phyloP scores from a whole-genome alignment of 768 basidiomycete species.

The Suillus plorans region DNA sequence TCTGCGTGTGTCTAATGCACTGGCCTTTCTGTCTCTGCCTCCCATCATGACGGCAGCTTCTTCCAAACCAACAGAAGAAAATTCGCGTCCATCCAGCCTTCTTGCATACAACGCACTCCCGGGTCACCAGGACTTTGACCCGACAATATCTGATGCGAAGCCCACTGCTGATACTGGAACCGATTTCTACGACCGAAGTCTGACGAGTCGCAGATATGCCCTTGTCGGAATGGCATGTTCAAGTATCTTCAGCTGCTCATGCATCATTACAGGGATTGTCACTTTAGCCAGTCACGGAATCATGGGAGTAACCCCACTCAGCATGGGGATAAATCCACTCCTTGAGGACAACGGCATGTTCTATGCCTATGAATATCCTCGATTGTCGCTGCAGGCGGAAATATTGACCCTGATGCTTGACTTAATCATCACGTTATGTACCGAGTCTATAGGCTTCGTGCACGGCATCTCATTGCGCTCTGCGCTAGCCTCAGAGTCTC shows the following conservation, averaged over 20 bases:
- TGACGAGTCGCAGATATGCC: not conserved
- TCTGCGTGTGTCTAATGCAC: not conserved
- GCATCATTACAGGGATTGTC: not conserved
- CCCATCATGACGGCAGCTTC: not conserved
- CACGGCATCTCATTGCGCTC: conserved; percentile 28
- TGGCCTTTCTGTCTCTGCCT: not conserved
- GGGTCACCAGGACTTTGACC: not conserved
- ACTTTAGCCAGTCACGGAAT: not conserved
- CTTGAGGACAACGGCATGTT: too few relatives aligned
- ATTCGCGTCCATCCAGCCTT: not conserved
- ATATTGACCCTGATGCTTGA: conserved; percentile 22
- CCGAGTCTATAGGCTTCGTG: conserved; percentile 29
- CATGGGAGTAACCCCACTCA: not conserved
- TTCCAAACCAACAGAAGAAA: not conserved
- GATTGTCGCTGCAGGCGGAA: conserved; percentile 22
- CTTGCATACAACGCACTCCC: not conserved
- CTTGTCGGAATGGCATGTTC: not conserved
- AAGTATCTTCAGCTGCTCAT: not conserved
- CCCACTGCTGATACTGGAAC: not conserved
- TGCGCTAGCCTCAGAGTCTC: conserved; percentile 24
- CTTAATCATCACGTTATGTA: conserved; percentile 26
- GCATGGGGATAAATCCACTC: too few relatives aligned
- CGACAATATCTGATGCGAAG: not conserved
- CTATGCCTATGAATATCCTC: too few relatives aligned
- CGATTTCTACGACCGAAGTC: not conserved